phyloP scores from a whole-genome alignment of 2,329 filamentous ascomycete genomes.

The Tricladium varicosporioides region DNA sequence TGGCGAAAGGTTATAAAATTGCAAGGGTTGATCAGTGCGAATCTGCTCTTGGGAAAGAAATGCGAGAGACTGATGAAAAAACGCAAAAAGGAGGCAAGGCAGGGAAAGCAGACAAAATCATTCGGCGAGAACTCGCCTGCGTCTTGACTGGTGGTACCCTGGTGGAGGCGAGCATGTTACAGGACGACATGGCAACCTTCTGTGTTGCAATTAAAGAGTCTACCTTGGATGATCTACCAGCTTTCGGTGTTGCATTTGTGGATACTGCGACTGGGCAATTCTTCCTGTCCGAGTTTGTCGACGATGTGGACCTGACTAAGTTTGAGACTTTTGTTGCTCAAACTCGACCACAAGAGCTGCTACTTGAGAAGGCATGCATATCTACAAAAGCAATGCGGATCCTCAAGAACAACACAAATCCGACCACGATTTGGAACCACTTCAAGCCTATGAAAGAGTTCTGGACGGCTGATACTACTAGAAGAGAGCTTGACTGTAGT shows the following conservation, averaged over 20 bases:
- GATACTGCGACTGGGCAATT: slow-evolving; percentile 97
- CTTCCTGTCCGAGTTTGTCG: slow-evolving; percentile 85
- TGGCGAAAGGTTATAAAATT: slow-evolving; percentile 97
- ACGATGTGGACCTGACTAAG: slow-evolving; percentile 90
- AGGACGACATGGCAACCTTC: slow-evolving; percentile 96
- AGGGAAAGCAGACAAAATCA: slow-evolving; percentile 83
- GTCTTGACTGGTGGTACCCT: slow-evolving; percentile 90
- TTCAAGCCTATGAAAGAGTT: slow-evolving; percentile 87
- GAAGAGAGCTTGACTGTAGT: slow-evolving; percentile 75
- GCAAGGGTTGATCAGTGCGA: slow-evolving; percentile 96
- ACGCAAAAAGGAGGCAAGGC: slow-evolving; percentile 22
- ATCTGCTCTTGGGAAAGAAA: slow-evolving; percentile 92
- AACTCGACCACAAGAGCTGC: slow-evolving; percentile 80
- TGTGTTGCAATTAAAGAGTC: slow-evolving; percentile 92
- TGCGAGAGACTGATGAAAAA: slow-evolving; percentile 82
- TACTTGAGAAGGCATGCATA: slow-evolving; percentile 83
- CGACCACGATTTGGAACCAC: slow-evolving; percentile 93
- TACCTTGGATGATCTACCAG: slow-evolving; percentile 68
- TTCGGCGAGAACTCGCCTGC: slow-evolving; percentile 83
- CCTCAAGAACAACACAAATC: slow-evolving; percentile 90
- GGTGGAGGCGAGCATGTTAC: slow-evolving; percentile 93
- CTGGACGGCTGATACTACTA: slow-evolving; percentile 79
- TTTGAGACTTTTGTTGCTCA: slow-evolving; percentile 97
- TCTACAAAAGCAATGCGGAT: slow-evolving; percentile 90
- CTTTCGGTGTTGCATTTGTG: slow-evolving; percentile 90